Evolutionary conservation across 1,284 basidiomycete species (phyloP), one percentile per base, ranked within the genome.

Genomic region (Cryptococcus sp.): DNA sequence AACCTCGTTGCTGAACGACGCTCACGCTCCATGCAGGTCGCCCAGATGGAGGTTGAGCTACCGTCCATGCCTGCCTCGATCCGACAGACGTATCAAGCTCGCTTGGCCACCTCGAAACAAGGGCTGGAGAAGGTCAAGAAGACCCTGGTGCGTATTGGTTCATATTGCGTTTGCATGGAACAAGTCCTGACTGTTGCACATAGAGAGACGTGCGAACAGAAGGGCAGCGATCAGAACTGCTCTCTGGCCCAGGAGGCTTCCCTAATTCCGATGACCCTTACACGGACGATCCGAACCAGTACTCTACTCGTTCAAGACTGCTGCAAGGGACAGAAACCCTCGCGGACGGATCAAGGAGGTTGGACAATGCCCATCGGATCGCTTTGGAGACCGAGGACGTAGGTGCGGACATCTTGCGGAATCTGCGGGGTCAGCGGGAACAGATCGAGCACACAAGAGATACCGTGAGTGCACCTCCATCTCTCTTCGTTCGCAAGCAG

Each of bases 21-120:
- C 39, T n/a, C 23, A 27, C 41, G n/a, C 22, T 15, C 5, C 20
- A n/a, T 19, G 49, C 67, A 95, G 93, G 85, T 96, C 65, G 92
- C 91, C 39, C 96, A 99, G 85, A 98, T 99, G 95, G 94, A 98
- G 79, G 90, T 99, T 62, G 96, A 99, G 81, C 88, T 96, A n/a
- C 93, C 94, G 72, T 89, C 90, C 13, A 94, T 98, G 76, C 93
- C 94, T 0, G 87, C 90, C 70, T 89, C 89, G 35, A 83, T 93
- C 66, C 85, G 88, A 50, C 79, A 85, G 0, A 84, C 86, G 58
- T 92, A 93, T 77, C 86, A 88, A 57, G 74, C 83, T 23, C 86
- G 91, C 61, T 84, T 94, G 50, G 82, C 85, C 55, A 80, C 84
- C 11, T 85, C 89, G 62, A 93, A 92, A 75, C 75, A 83, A 3